Evolutionary conservation across 371 early-diverging fungal genomes (phyloP).

Genomic region (Mortierella sp.): DNA sequence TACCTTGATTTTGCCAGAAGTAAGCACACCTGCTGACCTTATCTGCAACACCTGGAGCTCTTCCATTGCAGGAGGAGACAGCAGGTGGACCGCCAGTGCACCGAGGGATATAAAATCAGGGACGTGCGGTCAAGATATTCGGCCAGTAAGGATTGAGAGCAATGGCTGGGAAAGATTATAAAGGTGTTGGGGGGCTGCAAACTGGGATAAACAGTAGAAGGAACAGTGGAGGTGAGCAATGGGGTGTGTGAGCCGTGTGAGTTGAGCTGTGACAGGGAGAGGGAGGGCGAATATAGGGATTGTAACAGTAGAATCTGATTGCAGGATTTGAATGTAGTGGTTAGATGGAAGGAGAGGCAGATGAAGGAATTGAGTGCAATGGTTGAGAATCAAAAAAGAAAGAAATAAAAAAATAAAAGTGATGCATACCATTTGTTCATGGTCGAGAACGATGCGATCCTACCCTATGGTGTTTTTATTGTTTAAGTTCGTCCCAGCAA

Average conservation of each 20-base stretch:
- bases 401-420: neutral
- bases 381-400: too few species aligned
- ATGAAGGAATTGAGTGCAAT: too few species aligned
- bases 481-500: neutral
- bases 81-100: constrained; percentile 13
- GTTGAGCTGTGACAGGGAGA: too few species aligned
- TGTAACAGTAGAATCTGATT: too few species aligned
- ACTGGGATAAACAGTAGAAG: neutral
- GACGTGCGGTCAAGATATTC: neutral
- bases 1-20: constrained; percentile 27
- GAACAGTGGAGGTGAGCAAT: neutral
- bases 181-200: neutral
- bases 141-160: neutral
- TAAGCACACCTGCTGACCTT: constrained; percentile 24
- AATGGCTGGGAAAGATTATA: neutral
- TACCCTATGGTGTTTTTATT: neutral
- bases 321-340: too few species aligned
- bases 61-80: constrained; percentile 27
- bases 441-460: too few species aligned
- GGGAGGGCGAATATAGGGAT: too few species aligned
- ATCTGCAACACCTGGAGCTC: constrained; percentile 22
- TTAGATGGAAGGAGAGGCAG: too few species aligned
- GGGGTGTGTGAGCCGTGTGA: neutral
- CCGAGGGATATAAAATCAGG: constrained; percentile 3
- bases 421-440: neutral